These are phyloP conservation scores for Amanita rubescens DNA, from an alignment of 768 basidiomycete species.

Conservation along the genomic window DNA sequence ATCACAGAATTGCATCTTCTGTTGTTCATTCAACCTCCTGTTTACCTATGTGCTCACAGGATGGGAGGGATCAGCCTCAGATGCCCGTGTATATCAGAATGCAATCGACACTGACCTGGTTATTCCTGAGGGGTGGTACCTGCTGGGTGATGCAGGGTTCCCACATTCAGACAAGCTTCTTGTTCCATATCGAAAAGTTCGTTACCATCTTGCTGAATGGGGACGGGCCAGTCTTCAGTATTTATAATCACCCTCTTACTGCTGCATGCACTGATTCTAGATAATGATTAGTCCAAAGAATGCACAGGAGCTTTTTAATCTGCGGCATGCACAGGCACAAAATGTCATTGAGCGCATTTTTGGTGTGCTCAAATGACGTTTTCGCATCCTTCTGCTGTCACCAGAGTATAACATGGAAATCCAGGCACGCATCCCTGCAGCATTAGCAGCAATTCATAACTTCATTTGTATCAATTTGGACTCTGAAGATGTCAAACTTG, in stretches of 20 bases:
- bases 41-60: conserved; percentile 22
- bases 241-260: not conserved
- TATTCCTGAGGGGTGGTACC: conserved; percentile 24
- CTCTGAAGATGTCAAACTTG: conserved; percentile 2
- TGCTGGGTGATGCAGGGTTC: conserved; percentile 32
- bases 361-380: conserved; percentile 14
- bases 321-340: conserved; percentile 15
- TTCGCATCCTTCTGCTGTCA: conserved; percentile 10
- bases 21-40: conserved; percentile 18
- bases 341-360: no score
- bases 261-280: not conserved
- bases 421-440: conserved; percentile 17
- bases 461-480: conserved; percentile 20
- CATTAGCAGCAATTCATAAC: conserved; percentile 20
- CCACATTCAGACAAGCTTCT: conserved; percentile 22
- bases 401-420: conserved; percentile 9
- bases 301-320: conserved; percentile 19
- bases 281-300: conserved; percentile 13
- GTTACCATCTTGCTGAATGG: conserved; percentile 34
- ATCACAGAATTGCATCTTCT: conserved; percentile 23
- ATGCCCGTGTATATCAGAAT: conserved; percentile 18
- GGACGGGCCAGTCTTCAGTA: conserved; percentile 14
- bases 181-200: conserved; percentile 26
- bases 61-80: conserved; percentile 23
- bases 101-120: conserved; percentile 17